Conservation (phyloP, 164 flowering plant genomes). For the Vitis labrusca region DNA sequence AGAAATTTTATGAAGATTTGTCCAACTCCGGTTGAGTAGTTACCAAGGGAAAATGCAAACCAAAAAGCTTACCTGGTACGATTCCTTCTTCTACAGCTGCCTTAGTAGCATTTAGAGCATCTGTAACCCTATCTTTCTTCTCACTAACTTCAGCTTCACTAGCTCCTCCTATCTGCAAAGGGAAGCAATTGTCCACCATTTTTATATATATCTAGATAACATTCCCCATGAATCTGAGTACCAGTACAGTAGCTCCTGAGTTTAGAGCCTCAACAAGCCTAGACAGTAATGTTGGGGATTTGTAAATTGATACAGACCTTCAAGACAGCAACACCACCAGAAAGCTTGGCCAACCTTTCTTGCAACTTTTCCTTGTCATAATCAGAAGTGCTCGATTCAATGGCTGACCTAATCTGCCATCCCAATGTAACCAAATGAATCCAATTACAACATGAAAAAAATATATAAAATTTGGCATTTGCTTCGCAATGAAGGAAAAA, state of each 20-base stretch:
- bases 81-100: slow-evolving; percentile 98
- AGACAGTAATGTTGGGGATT: background rate
- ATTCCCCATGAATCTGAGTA: no score
- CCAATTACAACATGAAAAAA: background rate
- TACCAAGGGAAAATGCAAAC: background rate
- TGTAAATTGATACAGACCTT: slow-evolving; percentile 45
- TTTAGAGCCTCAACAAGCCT: background rate
- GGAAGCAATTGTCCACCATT: background rate
- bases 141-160: slow-evolving; percentile 96
- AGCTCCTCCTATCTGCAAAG: slow-evolving; percentile 90
- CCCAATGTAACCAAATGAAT: background rate
- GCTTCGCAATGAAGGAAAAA: no score
- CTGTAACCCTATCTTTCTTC: slow-evolving; percentile 94
- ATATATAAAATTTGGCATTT: no score
- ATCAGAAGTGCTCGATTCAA: slow-evolving; percentile 81
- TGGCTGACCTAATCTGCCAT: slow-evolving; percentile 65
- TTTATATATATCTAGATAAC: background rate
- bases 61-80: slow-evolving; percentile 59
- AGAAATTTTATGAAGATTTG: background rate
- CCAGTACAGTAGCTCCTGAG: background rate
- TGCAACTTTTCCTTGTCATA: slow-evolving; percentile 92
- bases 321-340: slow-evolving; percentile 94
- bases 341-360: slow-evolving; percentile 89
- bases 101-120: slow-evolving; percentile 95
- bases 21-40: no score